Base-by-base conservation (phyloP, 495 filamentous ascomycete genomes). In the Hapsidospora chrysogenum region DNA sequence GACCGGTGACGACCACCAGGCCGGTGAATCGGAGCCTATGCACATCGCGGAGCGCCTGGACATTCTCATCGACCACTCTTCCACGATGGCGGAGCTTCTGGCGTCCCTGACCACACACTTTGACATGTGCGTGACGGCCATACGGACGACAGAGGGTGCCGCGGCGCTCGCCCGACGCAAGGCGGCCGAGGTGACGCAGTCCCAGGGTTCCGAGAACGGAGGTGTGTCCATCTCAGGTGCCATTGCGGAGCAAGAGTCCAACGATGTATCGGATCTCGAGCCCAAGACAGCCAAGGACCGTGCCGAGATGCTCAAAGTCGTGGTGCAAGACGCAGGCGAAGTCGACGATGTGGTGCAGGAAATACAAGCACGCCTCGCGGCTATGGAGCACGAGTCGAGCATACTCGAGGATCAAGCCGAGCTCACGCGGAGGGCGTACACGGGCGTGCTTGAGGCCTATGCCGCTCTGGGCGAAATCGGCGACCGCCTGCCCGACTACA, bases 61-160 rank as follows among this genome's bases (percentile, higher is more conserved):
- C 31, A 63, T 68, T 4, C 65, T 95, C 22, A 77, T 93, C 46
- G 64, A 64, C 33, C 74, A 85, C 41, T 86, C 89, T 0, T 74
- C 77, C 42, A 76, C 76, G 41, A 89, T 93, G 79, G 89, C 85
- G 19, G 60, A 71, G 33, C 61, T 81, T 15, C 66, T 97, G 1
- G 72, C 87, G 43, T 80, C 78, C 2, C 63, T 97, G 15, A 85
- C 83, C n/a, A 64, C 64, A 10, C 92, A 97, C 56, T 96, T 92
- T 45, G 89, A 97, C 54, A 74, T 92, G 37, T 97, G 89, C 48
- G 83, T 89, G 15, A 85, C 75, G 3, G 92, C 92, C 0, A 76
- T 96, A 19, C 80, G 84, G 42, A 80, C 87, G 40, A 94, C 87
- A 2, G 86, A 96, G 60, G 89, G 86, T 17, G 85, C 85, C 15